These are phyloP conservation scores for Vaucheria bursata DNA, from an alignment of 352 stramenopile species.

Conservation along the genomic window DNA sequence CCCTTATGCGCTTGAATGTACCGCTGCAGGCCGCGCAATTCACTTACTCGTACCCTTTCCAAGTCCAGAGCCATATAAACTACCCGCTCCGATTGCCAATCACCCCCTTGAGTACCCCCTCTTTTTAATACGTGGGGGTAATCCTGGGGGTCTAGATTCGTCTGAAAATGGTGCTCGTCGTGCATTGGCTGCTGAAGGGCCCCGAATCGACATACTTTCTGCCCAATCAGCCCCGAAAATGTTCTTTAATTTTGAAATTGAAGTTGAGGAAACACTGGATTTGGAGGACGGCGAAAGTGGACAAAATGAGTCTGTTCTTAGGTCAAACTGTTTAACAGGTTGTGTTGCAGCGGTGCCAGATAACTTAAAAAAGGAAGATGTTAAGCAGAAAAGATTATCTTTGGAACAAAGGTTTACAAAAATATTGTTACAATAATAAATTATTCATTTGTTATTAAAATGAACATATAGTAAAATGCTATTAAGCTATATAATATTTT, in stretches of 20 bases:
- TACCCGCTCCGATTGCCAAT: conserved; percentile 9
- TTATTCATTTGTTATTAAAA: no score
- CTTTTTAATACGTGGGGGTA: not conserved
- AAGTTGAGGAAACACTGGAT: not conserved
- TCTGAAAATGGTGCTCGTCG: not conserved
- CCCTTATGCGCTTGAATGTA: conserved; percentile 2
- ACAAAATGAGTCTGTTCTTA: no score
- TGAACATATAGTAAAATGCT: no score
- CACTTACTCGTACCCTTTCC: conserved; percentile 16
- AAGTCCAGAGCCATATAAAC: not conserved
- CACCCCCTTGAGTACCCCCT: not conserved
- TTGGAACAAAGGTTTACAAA: not conserved
- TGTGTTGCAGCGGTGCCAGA: not conserved
- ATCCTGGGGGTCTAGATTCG: not conserved
- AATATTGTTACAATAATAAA: no score
- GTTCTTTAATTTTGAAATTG: not conserved
- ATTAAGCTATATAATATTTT: no score
- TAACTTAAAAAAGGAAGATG: no score
- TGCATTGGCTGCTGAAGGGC: not conserved
- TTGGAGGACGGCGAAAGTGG: not conserved
- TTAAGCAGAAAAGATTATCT: not conserved
- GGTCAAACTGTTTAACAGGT: no score
- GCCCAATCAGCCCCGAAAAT: not conserved
- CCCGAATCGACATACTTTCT: not conserved
- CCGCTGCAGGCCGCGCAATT: conserved; percentile 1